A percentile compares a stretch with the other conserved stretches of the same genome.
These are phyloP conservation scores for Agaricales sp. DNA, from an alignment of 1,284 basidiomycete genomes.

Conservation along the genomic window DNA sequence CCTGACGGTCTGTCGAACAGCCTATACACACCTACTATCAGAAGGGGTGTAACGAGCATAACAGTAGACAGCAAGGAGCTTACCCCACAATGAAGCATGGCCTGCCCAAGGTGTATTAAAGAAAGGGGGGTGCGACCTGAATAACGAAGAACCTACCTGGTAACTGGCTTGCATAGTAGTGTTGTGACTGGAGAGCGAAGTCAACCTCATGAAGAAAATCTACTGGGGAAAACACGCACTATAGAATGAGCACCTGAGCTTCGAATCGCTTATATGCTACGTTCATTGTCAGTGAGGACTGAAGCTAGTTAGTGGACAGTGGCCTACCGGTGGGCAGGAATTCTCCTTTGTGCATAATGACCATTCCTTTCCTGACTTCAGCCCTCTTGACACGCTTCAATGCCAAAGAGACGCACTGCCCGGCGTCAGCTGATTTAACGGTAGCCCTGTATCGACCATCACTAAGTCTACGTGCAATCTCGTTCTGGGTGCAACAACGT, in stretches of 20 bases:
- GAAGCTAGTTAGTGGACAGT: not conserved
- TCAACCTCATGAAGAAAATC: constrained; percentile 9
- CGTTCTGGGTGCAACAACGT: constrained; percentile 12
- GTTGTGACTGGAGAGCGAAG: constrained; percentile 56
- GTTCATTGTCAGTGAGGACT: constrained; percentile 7
- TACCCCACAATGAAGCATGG: constrained; percentile 80
- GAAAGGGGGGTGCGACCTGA: not conserved
- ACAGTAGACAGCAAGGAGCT: constrained; percentile 16
- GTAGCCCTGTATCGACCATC: constrained; percentile 44
- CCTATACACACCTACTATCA: constrained; percentile 26
- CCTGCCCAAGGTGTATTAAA: constrained; percentile 29
- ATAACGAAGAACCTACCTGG: constrained; percentile 39
- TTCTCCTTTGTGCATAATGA: constrained; percentile 76
- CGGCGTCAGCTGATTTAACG: constrained; percentile 82
- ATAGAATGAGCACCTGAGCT: constrained; percentile 77
- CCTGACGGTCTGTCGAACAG: constrained; percentile 83
- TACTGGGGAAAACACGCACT: constrained; percentile 34
- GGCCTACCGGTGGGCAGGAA: constrained; percentile 57
- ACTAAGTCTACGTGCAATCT: constrained; percentile 1
- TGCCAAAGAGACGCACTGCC: constrained; percentile 91
- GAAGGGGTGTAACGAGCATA: constrained; percentile 3
- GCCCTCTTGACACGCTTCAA: constrained; percentile 82
- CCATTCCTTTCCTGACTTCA: constrained; percentile 91
- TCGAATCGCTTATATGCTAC: constrained; percentile 72
- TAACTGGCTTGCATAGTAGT: constrained; percentile 88